Base-by-base conservation (phyloP, 352 stramenopile species). In the Globisporangium sylvaticum region DNA sequence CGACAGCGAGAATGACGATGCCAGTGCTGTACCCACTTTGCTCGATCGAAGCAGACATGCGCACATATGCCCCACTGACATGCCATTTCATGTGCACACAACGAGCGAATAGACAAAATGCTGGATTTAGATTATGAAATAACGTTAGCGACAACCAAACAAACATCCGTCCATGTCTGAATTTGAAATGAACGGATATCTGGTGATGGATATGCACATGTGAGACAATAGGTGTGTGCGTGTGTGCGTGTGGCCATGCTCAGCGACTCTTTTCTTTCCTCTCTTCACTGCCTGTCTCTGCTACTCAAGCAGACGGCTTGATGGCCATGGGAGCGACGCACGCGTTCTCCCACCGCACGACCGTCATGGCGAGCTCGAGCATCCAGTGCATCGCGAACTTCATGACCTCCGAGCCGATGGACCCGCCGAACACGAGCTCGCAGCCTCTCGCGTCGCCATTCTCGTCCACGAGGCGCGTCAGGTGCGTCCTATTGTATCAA, bases 341-440 rank as follows among this genome's bases (percentile, higher is more conserved):
- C 7, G 77, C 73, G 48, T 79, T 88, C 56, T 91, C 83, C 81
- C 83, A 89, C 34, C 81, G 77, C 50, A 91, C 74, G 46, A 89
- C 79, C 4, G 78, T 89, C 78, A 89, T 86, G 42, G 87, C 80
- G 66, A 91, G 78, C 73, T 91, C 81, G n/a, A 91, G 77, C 81
- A 89, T 88, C 81, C 83, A 91, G 61, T 89, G 79, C 46, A 79
- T 75, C 4, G 80, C 80, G 20, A 88, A 89, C 61, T 87, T 88
- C 68, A 88, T 76, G 42, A 83, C 72, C 4, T 67, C 66, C 10
- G 74, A 79, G n/a, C 73, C 75, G 20, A 91, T 68, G 4, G 83
- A 91, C 0, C 83, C 80, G 52, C 83, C 81, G 25, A 87, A 89
- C 37, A 71, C 72, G 39, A 87, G 70, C 64, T 88, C 72, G 24